These are phyloP conservation scores for Ophiocordyceps camponoti-saundersi DNA, from an alignment of 2,329 filamentous ascomycete genomes.

Conservation along the genomic window DNA sequence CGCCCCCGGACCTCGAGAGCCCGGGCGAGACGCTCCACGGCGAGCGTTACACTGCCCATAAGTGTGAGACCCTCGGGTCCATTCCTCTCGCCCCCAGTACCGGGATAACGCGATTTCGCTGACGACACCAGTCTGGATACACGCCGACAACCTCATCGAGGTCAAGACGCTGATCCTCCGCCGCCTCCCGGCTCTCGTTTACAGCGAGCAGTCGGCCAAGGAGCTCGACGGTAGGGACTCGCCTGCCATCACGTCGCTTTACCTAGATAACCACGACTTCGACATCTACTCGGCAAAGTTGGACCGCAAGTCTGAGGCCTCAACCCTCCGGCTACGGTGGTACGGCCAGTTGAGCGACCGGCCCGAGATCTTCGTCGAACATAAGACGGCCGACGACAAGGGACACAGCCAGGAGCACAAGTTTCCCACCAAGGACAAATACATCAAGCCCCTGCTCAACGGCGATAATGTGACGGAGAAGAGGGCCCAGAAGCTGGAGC, in stretches of 20 bases:
- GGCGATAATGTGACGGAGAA: conserved; percentile 89
- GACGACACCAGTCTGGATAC: conserved; percentile 60
- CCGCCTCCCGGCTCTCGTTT: conserved; percentile 77
- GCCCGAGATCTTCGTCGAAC: conserved; percentile 72
- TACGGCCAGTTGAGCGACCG: conserved; percentile 67
- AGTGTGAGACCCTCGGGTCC: conserved; percentile 37
- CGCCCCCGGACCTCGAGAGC: conserved; percentile 29
- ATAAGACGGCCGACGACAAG: conserved; percentile 68
- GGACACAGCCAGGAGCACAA: conserved; percentile 63
- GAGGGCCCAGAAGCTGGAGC: conserved; percentile 70
- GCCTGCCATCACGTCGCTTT: conserved; percentile 84
- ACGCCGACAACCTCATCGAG: conserved; percentile 86
- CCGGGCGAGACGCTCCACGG: conserved; percentile 42
- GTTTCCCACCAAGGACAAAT: conserved; percentile 85
- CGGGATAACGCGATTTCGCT: neutral
- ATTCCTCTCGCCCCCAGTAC: too few species aligned
- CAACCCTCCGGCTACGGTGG: conserved; percentile 79
- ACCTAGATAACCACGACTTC: conserved; percentile 83
- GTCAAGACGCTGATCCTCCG: conserved; percentile 92
- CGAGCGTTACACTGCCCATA: conserved; percentile 70
- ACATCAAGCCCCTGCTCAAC: conserved; percentile 71
- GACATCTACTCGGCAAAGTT: conserved; percentile 77
- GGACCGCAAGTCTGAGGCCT: conserved; percentile 54
- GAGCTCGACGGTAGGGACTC: conserved; percentile 67
- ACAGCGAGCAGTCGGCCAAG: conserved; percentile 75